Conservation (phyloP, 1,284 basidiomycete genomes). For the Termitomyces sp. region DNA sequence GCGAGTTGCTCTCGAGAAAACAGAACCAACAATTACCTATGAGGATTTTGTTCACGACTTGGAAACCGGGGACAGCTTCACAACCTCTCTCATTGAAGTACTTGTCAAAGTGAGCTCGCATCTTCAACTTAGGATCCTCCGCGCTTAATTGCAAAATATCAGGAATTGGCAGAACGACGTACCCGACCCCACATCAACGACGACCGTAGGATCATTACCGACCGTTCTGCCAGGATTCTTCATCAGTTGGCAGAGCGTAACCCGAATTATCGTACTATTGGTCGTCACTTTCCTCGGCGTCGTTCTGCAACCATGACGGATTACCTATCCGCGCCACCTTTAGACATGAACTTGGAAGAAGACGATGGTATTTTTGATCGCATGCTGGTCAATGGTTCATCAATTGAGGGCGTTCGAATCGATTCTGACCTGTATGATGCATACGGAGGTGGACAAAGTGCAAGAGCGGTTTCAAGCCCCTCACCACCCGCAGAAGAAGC, state of each 20-base stretch:
- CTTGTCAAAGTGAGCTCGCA: slow-evolving; percentile 57
- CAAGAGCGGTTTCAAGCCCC: slow-evolving; percentile 20
- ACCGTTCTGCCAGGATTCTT: slow-evolving; percentile 56
- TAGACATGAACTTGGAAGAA: slow-evolving; percentile 52
- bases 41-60: slow-evolving; percentile 67
- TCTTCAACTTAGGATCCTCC: background rate
- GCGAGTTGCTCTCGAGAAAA: slow-evolving; percentile 53
- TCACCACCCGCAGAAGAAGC: slow-evolving; percentile 29
- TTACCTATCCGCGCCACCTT: slow-evolving; percentile 43
- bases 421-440: slow-evolving; percentile 55
- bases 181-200: slow-evolving; percentile 45
- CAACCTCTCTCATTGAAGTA: slow-evolving; percentile 61
- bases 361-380: slow-evolving; percentile 53
- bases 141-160: slow-evolving; percentile 1
- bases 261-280: slow-evolving; percentile 42
- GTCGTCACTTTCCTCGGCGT: slow-evolving; percentile 30
- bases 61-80: slow-evolving; percentile 70
- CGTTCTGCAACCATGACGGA: slow-evolving; percentile 37
- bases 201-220: slow-evolving; percentile 59
- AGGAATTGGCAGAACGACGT: slow-evolving; percentile 72
- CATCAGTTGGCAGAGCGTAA: slow-evolving; percentile 47
- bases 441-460: slow-evolving; percentile 25
- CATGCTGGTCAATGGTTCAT: slow-evolving; percentile 29
- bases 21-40: slow-evolving; percentile 56
- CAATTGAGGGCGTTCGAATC: slow-evolving; percentile 47